Percentiles rank a stretch among this genome's conserved stretches.
These are phyloP conservation scores for Pulveroboletus sp. DNA, from an alignment of 768 basidiomycete species.

Conservation along the genomic window DNA sequence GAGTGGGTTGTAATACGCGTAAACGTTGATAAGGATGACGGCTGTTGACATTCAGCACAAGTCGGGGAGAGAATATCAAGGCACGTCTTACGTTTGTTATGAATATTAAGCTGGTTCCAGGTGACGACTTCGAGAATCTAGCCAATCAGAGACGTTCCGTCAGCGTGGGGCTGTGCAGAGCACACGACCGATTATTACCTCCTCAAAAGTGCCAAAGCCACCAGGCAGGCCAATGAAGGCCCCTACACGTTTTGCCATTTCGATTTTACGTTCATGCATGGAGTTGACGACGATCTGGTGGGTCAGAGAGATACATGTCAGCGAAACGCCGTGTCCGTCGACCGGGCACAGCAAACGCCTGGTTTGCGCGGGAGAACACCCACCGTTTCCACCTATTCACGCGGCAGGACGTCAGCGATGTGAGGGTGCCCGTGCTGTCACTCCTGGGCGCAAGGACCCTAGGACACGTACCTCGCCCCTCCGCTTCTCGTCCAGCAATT, in stretches of 20 bases:
- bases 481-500: constrained; percentile 28
- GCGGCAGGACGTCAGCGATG: constrained; percentile 9
- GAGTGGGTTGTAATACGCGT: constrained; percentile 79
- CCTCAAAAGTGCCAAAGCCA: constrained; percentile 94
- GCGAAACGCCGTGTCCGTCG: constrained; percentile 2
- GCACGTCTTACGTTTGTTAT: constrained; percentile 63
- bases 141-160: constrained; percentile 1
- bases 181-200: constrained; percentile 37
- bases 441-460: not conserved
- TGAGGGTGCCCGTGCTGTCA: not conserved
- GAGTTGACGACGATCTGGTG: constrained; percentile 65
- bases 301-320: constrained; percentile 2
- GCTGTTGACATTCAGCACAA: constrained; percentile 39
- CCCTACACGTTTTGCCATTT: constrained; percentile 77
- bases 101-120: constrained; percentile 90
- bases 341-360: not conserved
- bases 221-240: constrained; percentile 91
- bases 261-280: constrained; percentile 86
- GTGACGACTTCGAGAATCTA: constrained; percentile 89
- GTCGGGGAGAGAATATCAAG: not conserved
- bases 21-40: constrained; percentile 83
- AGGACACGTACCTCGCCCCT: constrained; percentile 32
- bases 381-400: constrained; percentile 31
- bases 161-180: not conserved
- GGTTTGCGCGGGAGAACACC: constrained; percentile 6